Conservation (phyloP, 495 filamentous ascomycete species). For the Bacidia gigantensis region DNA sequence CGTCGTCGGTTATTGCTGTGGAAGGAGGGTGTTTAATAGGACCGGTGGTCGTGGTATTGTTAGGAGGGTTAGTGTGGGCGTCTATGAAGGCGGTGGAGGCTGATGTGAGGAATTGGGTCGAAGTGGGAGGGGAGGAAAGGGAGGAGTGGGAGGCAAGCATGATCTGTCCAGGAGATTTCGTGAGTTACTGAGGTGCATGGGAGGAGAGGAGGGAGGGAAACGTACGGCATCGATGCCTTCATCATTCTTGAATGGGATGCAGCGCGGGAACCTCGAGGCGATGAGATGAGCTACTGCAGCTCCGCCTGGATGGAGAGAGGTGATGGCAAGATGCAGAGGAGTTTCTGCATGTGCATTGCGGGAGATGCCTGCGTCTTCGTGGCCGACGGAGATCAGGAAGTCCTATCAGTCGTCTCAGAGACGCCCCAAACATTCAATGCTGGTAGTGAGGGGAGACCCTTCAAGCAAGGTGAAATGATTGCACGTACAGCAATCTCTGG, state of each 20-base stretch:
- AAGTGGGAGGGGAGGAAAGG: constrained; percentile 1
- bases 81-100: neutral
- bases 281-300: constrained; percentile 45
- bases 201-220: neutral
- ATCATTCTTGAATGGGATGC: constrained; percentile 39
- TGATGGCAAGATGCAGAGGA: constrained; percentile 45
- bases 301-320: constrained; percentile 25
- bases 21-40: no score
- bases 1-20: neutral
- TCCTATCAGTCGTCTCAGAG: constrained; percentile 3
- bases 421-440: neutral
- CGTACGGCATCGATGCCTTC: constrained; percentile 41
- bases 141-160: constrained; percentile 15
- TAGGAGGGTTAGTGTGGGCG: constrained; percentile 1
- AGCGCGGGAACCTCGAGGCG: constrained; percentile 20
- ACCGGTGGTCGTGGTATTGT: neutral
- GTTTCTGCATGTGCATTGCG: constrained; percentile 62
- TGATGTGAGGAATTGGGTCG: neutral
- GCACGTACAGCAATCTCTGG: constrained; percentile 39
- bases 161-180: constrained; percentile 6
- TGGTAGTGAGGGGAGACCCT: neutral
- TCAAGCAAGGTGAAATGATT: no score
- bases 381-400: constrained; percentile 18
- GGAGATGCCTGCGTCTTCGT: constrained; percentile 36
- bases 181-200: constrained; percentile 6